Evolutionary conservation across 2,329 filamentous ascomycete species (phyloP).

Genomic region (Fusarium goolgardi): DNA sequence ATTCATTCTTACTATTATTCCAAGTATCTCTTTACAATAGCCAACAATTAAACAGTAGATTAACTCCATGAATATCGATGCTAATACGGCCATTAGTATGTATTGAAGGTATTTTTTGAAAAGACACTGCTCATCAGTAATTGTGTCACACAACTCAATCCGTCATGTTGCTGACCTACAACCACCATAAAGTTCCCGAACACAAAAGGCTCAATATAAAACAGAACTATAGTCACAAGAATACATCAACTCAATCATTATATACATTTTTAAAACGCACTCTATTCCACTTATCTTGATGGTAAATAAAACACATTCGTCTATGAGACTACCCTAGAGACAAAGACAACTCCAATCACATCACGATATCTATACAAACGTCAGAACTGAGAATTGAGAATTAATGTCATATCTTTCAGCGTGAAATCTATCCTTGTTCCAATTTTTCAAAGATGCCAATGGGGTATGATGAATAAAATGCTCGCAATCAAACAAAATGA

Average conservation of each 20-base stretch:
- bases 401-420: slow-evolving; percentile 46
- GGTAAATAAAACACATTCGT: not conserved
- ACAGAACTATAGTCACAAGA: too few species aligned
- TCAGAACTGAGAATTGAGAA: slow-evolving; percentile 10
- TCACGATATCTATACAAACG: not conserved
- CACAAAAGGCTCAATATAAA: not conserved
- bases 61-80: not conserved
- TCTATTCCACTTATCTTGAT: too few species aligned
- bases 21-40: not conserved
- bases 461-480: slow-evolving; percentile 49
- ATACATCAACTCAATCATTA: not conserved
- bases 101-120: too few species aligned
- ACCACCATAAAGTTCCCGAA: not conserved
- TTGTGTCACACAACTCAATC: too few species aligned
- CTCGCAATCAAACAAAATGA: slow-evolving; percentile 46
- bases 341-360: not conserved
- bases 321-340: slow-evolving; percentile 10
- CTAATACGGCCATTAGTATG: too few species aligned
- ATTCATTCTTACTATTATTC: not conserved
- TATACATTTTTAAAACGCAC: too few species aligned
- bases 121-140: too few species aligned
- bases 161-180: not conserved
- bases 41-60: too few species aligned
- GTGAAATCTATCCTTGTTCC: slow-evolving; percentile 46
- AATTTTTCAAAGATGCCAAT: slow-evolving; percentile 46